Conservation (phyloP, 2,329 filamentous ascomycete species). For the Plectosphaerella cucumerina region DNA sequence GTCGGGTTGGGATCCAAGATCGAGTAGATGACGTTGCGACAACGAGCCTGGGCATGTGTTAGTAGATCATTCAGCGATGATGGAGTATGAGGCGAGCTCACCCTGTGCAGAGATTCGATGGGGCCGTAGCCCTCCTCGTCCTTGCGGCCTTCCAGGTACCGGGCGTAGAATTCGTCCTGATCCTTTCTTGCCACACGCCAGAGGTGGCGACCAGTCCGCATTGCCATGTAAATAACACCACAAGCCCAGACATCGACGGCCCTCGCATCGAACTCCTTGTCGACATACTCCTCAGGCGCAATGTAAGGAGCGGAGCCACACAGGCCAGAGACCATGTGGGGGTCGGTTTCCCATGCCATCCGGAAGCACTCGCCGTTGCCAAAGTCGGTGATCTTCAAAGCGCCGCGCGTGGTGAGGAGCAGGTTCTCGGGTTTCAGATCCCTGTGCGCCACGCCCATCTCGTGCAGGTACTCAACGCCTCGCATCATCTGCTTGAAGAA, state of each 20-base stretch:
- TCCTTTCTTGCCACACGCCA: constrained; percentile 97
- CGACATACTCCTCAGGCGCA: constrained; percentile 91
- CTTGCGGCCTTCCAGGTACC: constrained; percentile 87
- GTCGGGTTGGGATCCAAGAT: constrained; percentile 93
- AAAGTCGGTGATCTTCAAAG: constrained; percentile 96
- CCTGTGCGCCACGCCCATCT: constrained; percentile 97
- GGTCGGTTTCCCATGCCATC: constrained; percentile 98
- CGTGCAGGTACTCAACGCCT: constrained; percentile 97
- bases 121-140: constrained; percentile 95
- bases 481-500: constrained; percentile 99
- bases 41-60: constrained; percentile 65
- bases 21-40: constrained; percentile 97
- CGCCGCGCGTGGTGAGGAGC: constrained; percentile 85
- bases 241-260: constrained; percentile 99
- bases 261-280: constrained; percentile 92
- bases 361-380: constrained; percentile 99
- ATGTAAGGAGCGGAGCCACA: constrained; percentile 98
- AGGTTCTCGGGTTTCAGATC: constrained; percentile 97
- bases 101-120: constrained; percentile 91
- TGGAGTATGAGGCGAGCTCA: constrained; percentile 46
- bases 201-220: constrained; percentile 91
- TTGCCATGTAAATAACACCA: constrained; percentile 99
- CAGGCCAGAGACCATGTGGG: constrained; percentile 95
- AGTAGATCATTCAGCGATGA: constrained; percentile 1
- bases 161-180: constrained; percentile 94